phyloP scores from a whole-genome alignment of 139 green algal species.

The Chara braunii region DNA sequence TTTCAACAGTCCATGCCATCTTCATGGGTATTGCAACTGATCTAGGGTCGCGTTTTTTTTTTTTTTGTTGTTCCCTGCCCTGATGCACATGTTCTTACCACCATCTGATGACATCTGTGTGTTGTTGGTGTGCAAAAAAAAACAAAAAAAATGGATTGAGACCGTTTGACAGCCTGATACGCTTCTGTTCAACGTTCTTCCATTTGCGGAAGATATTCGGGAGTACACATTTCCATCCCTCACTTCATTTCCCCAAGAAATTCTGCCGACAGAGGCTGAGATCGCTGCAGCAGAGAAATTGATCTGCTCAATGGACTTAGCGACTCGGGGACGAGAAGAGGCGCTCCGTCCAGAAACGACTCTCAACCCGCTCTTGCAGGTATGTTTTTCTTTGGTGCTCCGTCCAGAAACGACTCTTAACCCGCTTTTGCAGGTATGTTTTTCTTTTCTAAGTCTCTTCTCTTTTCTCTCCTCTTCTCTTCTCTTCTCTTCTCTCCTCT shows the following conservation, averaged over 20 bases:
- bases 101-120: no score
- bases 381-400: no score
- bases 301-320: constrained; percentile 5
- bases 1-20: no score
- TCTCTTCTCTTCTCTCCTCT: no score
- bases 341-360: constrained; percentile 6
- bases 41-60: no score
- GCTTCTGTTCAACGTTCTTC: constrained; percentile 21
- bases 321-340: not conserved
- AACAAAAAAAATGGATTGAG: no score
- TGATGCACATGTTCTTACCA: no score
- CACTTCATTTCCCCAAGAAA: not conserved
- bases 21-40: no score
- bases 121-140: no score
- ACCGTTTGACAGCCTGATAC: constrained; percentile 17
- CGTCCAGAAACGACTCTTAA: constrained; percentile 20
- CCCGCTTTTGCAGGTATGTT: constrained; percentile 26
- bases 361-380: constrained; percentile 22
- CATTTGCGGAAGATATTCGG: constrained; percentile 30
- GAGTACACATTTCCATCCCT: constrained; percentile 22
- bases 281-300: not conserved
- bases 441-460: no score
- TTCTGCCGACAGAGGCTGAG: not conserved
- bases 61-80: no score
- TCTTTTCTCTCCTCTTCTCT: no score